Percentiles rank a stretch among this genome's conserved stretches.
These are phyloP conservation scores for Pythium sp. DNA, from an alignment of 352 stramenopile species.

Conservation along the genomic window DNA sequence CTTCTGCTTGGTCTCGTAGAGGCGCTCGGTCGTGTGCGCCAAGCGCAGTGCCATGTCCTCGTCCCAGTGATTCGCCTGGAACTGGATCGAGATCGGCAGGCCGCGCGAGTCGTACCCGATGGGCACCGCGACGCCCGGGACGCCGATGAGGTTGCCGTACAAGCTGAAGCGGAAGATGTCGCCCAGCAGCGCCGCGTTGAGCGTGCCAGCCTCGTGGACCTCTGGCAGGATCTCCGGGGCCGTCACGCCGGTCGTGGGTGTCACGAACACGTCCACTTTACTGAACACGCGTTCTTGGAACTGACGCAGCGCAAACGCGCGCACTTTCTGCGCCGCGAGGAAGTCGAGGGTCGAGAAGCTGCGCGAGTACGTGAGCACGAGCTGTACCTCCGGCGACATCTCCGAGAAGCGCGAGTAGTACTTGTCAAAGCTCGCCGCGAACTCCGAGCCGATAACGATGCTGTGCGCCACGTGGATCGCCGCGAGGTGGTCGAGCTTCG, in stretches of 20 bases:
- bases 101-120: slow-evolving; percentile 61
- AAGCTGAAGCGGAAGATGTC: slow-evolving; percentile 82
- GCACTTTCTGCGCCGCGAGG: slow-evolving; percentile 80
- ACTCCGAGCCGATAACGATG: slow-evolving; percentile 81
- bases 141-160: slow-evolving; percentile 86
- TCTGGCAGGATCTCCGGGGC: slow-evolving; percentile 65
- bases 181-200: slow-evolving; percentile 55
- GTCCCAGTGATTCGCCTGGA: slow-evolving; percentile 74
- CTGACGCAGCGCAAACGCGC: slow-evolving; percentile 76
- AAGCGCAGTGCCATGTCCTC: slow-evolving; percentile 73
- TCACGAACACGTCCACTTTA: slow-evolving; percentile 88
- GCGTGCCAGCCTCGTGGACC: slow-evolving; percentile 39
- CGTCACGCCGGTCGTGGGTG: slow-evolving; percentile 73
- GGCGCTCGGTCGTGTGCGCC: slow-evolving; percentile 45
- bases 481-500: slow-evolving; percentile 72
- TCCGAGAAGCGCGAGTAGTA: slow-evolving; percentile 53
- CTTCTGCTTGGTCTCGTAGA: slow-evolving; percentile 39
- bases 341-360: slow-evolving; percentile 75
- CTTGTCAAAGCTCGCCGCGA: slow-evolving; percentile 68
- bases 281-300: slow-evolving; percentile 73
- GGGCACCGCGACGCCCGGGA: slow-evolving; percentile 73
- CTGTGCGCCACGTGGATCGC: slow-evolving; percentile 79
- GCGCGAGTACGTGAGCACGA: slow-evolving; percentile 69
- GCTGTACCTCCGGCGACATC: slow-evolving; percentile 70
- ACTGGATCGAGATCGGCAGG: slow-evolving; percentile 77